Evolutionary conservation across 805 yeast genomes (phyloP).

Genomic region (Hyphopichia homilentoma): DNA sequence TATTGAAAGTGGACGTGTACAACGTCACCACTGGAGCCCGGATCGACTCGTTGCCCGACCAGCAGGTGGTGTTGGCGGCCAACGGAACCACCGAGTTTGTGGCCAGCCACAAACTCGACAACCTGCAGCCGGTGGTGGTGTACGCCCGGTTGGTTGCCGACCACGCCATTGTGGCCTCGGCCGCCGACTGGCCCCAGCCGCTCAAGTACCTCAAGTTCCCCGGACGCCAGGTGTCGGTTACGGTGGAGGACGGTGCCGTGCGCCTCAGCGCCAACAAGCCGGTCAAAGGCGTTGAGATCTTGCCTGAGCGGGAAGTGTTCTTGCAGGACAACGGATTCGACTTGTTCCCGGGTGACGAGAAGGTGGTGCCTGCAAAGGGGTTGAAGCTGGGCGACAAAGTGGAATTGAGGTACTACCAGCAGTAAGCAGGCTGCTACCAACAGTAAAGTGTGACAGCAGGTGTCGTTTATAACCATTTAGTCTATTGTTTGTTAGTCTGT

Average conservation of each 20-base stretch:
- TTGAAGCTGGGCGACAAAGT: conserved; percentile 13
- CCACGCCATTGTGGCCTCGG: conserved; percentile 21
- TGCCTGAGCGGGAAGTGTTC: conserved; percentile 19
- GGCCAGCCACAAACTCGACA: conserved; percentile 11
- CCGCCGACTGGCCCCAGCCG: conserved; percentile 51
- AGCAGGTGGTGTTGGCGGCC: conserved; percentile 12
- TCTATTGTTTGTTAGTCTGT: no score
- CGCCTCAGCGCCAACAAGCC: conserved; percentile 28
- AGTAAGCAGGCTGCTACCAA: background rate
- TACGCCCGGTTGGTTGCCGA: conserved; percentile 10
- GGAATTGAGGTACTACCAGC: conserved; percentile 15
- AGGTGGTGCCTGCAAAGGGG: conserved; percentile 12
- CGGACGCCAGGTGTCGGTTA: conserved; percentile 15
- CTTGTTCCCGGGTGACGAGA: conserved; percentile 35
- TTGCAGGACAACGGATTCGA: conserved; percentile 48
- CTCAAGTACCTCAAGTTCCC: conserved; percentile 36
- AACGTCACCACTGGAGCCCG: conserved; percentile 29
- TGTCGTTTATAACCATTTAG: no score
- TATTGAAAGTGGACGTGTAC: conserved; percentile 23
- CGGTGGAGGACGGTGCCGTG: conserved; percentile 20
- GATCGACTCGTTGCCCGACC: conserved; percentile 9
- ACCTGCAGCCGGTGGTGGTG: conserved; percentile 12
- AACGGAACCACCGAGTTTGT: conserved; percentile 31
- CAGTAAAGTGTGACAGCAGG: no score
- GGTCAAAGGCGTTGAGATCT: conserved; percentile 41